Evolutionary conservation across 495 filamentous ascomycete genomes (phyloP).

Genomic region (Penicillium angulare): DNA sequence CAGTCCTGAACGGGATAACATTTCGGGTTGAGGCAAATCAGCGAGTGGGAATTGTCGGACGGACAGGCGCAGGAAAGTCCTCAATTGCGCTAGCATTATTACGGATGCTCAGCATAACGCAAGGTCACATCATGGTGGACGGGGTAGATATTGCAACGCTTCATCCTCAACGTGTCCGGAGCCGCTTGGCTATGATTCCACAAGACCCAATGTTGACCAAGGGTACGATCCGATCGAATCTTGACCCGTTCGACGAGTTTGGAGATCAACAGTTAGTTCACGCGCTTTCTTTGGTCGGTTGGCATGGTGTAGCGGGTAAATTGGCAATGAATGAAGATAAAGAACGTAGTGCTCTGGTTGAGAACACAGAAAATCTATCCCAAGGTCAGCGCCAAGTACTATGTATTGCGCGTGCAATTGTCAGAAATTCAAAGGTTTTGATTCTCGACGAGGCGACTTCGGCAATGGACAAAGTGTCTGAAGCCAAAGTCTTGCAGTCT

Average conservation of each 20-base stretch:
- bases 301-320: too few relatives aligned
- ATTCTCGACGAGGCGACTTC: constrained; percentile 92
- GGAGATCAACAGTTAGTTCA: constrained; percentile 66
- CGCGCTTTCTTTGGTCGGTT: constrained; percentile 23
- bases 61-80: neutral
- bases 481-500: constrained; percentile 78
- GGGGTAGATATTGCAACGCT: too few relatives aligned
- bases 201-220: constrained; percentile 87
- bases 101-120: neutral
- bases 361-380: constrained; percentile 44
- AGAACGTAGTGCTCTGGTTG: neutral
- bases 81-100: neutral
- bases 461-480: constrained; percentile 83
- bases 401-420: constrained; percentile 78
- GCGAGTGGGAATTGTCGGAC: constrained; percentile 12
- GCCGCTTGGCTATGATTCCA: constrained; percentile 84
- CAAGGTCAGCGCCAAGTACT: constrained; percentile 87
- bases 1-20: neutral
- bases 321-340: too few relatives aligned
- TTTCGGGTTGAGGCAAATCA: constrained; percentile 32
- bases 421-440: constrained; percentile 69
- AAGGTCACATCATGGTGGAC: neutral
- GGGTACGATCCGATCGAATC: constrained; percentile 79
- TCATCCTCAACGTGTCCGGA: constrained; percentile 68
- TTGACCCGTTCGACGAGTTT: constrained; percentile 80